phyloP scores from a whole-genome alignment of 1,139 yeast species.

The Yamadazyma dendronema region DNA sequence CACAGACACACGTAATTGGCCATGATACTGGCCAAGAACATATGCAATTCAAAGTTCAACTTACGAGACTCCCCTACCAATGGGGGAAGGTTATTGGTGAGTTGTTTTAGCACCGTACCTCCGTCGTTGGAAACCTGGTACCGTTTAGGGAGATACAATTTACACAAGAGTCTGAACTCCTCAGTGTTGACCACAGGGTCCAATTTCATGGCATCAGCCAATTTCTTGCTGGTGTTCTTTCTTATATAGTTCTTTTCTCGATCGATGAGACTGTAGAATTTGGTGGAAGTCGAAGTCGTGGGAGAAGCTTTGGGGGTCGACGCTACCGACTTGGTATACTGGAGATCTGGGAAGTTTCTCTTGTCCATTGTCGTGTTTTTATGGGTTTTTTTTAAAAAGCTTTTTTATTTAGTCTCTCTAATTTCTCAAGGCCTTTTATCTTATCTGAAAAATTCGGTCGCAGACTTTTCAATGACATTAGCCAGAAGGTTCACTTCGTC shows the following conservation, averaged over 20 bases:
- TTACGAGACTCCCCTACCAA: conserved; percentile 18
- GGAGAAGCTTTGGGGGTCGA: conserved; percentile 16
- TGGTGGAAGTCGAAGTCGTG: conserved; percentile 17
- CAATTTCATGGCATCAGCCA: not conserved
- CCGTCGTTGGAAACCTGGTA: conserved; percentile 23
- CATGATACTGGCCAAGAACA: conserved; percentile 35
- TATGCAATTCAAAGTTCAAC: conserved; percentile 37
- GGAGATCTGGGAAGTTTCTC: conserved; percentile 8
- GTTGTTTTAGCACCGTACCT: conserved; percentile 17
- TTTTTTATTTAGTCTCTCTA: no score
- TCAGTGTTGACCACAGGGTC: conserved; percentile 18
- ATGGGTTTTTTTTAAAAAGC: no score
- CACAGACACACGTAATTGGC: conserved; percentile 37
- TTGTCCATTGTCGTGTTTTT: conserved; percentile 1
- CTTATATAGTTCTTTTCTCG: conserved; percentile 5
- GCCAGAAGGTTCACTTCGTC: conserved; percentile 9
- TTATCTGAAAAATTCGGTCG: no score
- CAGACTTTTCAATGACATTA: not conserved
- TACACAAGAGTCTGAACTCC: conserved; percentile 34
- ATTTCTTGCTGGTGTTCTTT: conserved; percentile 8
- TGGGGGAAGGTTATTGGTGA: conserved; percentile 28
- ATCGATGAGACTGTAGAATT: conserved; percentile 15
- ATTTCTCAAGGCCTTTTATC: no score
- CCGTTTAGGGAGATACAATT: conserved; percentile 34
- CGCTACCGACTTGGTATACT: conserved; percentile 7